Evolutionary conservation across 2,329 filamentous ascomycete species (phyloP), one percentile per base, ranked within the genome.

Genomic region (Pestalotiopsis sp.): DNA sequence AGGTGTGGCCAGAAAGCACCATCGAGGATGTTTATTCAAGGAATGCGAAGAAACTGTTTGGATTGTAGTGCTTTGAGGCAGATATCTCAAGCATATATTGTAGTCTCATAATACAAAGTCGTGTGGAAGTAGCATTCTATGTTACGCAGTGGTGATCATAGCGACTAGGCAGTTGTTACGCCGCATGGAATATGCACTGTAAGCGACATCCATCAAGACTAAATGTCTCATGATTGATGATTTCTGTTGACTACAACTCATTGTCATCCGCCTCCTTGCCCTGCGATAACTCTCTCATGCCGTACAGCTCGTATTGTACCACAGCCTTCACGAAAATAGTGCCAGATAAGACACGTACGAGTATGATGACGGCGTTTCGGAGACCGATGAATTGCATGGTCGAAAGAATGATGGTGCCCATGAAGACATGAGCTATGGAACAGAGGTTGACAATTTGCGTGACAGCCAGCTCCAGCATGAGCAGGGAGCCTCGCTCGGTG

Each of bases 381-480:
- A 66, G 14, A 14, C 41, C 31, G 45, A 66, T 57, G 25, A 66
- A 66, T 12, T 27, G 25, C 13, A 66, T 57, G 39, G 64, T 66
- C 6, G 64, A 66, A 6, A 57, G 23, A 3, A 66, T 56, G 20
- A 66, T 56, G 23, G 64, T 66, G 7, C 64, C 64, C 45, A 58
- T 66, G 39, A 66, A 56, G 12, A 66, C 45, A n/a, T 66, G 64
- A 23, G 64, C 41, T 3, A 66, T 27, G 39, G 64, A 66, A n/a
- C 23, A 31, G 20, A 66, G 39, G 6, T 66, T 66, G 9, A 57
- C 45, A 23, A 66, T 5, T 6, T 66, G 64, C 17, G 45, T 52
- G 17, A 52, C 45, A 6, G 45, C 45, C 45, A 52, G 17, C 45
- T 52, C n/a, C n/a, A 52, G n/a, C 45, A 52, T 52, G 45, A 52